Base-by-base conservation (phyloP, 371 early-diverging fungal genomes). In the Rhizopus arrhizus region DNA sequence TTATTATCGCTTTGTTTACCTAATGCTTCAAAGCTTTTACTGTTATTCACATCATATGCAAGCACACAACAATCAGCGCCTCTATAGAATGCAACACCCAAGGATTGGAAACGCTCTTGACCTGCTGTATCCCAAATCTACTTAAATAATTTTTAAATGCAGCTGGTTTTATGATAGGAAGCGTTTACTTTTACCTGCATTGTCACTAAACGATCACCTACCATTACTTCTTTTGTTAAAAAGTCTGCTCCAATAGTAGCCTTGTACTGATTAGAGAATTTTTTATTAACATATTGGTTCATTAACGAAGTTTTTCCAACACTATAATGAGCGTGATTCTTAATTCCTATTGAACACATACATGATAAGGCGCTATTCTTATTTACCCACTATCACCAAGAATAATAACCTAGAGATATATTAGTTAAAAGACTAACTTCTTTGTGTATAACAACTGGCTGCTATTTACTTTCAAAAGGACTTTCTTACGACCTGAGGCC, bases 181-280 rank as follows among this genome's bases (percentile, higher is more conserved):
- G 11, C 43, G 15, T n/a, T 13, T 45, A n/a, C 13, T 33, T 55
- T 51, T 75, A 91, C 92, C 89, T 96, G 97, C 85, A 96, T 91
- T 16, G 92, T 95, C 11, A 93, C 91, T 16, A 87, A 71, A 28
- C 88, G 82, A 64, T 93, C 94, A 65, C 94, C 94, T 5, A 94
- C 89, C 59, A 88, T 75, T 15, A 98, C 91, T 74, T 96, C 97
- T 72, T 99, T 99, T 59, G 99, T 97, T 68, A 98, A 81, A 70
- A 99, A 99, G 73, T 99, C 98, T 34, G 99, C 99, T 35, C 99
- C 99, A 64, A 99, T 99, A 61, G 99, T 99, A 29, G 99, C 98
- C 77, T 99, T 98, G 85, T 99, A 99, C 78, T 97, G 97, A 66
- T 89, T 92, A 70, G 88, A 92, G 83, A 99, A 99, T 74, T 94